Conservation (phyloP, 805 yeast genomes). For the Kuraishia hungarica region DNA sequence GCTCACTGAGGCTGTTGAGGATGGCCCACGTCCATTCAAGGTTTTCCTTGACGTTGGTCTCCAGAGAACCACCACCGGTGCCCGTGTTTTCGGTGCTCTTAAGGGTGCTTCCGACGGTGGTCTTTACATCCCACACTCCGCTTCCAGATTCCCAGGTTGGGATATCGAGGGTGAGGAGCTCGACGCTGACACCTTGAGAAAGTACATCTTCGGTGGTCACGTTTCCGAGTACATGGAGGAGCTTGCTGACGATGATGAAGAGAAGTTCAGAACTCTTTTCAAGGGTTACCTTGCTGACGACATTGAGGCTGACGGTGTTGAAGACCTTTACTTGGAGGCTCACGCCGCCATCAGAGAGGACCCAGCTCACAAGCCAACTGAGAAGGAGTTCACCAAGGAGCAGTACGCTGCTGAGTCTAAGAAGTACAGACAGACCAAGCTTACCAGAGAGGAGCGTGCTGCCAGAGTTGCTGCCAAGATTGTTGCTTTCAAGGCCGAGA, state of each 20-base stretch:
- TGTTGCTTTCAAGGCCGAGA: conserved; percentile 70
- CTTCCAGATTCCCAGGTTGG: conserved; percentile 99
- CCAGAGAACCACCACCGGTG: conserved; percentile 99
- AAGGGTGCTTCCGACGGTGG: conserved; percentile 99
- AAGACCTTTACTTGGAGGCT: conserved; percentile 92
- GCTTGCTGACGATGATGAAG: conserved; percentile 99
- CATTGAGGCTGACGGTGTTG: conserved; percentile 93
- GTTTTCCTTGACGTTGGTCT: conserved; percentile 98
- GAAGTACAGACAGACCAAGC: conserved; percentile 83
- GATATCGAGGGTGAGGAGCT: conserved; percentile 97
- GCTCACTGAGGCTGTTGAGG: conserved; percentile 98
- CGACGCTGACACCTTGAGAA: conserved; percentile 94
- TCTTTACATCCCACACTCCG: conserved; percentile 96
- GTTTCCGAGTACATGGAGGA: conserved; percentile 99
- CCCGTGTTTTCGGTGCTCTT: conserved; percentile 97
- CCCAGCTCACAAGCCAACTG: conserved; percentile 85
- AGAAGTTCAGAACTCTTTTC: conserved; percentile 95
- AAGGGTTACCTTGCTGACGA: conserved; percentile 94
- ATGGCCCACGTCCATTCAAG: conserved; percentile 99
- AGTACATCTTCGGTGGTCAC: conserved; percentile 99
- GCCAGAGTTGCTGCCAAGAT: conserved; percentile 90
- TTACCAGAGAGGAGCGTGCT: conserved; percentile 85
- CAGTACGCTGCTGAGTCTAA: conserved; percentile 95
- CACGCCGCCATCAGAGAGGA: conserved; percentile 94
- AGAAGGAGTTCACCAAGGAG: conserved; percentile 91